Base-by-base conservation (phyloP, 2,329 filamentous ascomycete species). In the Periconia digitata region DNA sequence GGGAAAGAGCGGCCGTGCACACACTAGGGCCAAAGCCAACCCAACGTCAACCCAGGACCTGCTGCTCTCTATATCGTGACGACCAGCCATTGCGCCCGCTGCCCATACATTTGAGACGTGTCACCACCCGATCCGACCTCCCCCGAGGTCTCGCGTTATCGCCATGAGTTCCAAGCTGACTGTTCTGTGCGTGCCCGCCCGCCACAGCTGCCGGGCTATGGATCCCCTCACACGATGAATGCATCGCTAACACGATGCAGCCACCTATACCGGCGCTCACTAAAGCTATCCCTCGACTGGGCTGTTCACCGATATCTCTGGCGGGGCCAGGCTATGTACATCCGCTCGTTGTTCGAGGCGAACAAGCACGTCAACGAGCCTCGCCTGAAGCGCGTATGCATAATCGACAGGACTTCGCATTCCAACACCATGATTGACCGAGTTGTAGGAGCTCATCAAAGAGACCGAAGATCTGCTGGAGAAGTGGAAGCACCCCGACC, bases 401-500 rank as follows among this genome's bases (percentile, higher is more conserved):
- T 39, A 22, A 8, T 29, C 17, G 17, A n/a, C n/a, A 23, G 15
- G 13, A 34, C 15, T 10, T 15, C 27, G 27, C 12, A 10, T 15
- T 6, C 8, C 3, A 27, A 12, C n/a, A 44, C 29, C 20, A 40
- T 23, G 21, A 44, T 34, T 47, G 36, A 43, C 65, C 69, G 52
- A 69, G 21, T 35, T 24, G 34, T 58, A 99, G 94, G 85, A 84
- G 42, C 74, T 99, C 49, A 81, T 97, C 58, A 83, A 85, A 53
- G 91, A 96, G 76, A 92, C 94, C 4, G 92, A 97, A 73, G 87
- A 87, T 60, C 71, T 96, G 50, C 77, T 99, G 54, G 85, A 94
- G 66, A 89, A 86, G 73, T 99, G 92, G 92, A 97, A 97, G 77
- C 94, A 99, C 69, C 94, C 94, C 3, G 94, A 99, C 72, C 92